Conservation (phyloP, 164 flowering plant species). For the Chloranthus sessilifolius region DNA sequence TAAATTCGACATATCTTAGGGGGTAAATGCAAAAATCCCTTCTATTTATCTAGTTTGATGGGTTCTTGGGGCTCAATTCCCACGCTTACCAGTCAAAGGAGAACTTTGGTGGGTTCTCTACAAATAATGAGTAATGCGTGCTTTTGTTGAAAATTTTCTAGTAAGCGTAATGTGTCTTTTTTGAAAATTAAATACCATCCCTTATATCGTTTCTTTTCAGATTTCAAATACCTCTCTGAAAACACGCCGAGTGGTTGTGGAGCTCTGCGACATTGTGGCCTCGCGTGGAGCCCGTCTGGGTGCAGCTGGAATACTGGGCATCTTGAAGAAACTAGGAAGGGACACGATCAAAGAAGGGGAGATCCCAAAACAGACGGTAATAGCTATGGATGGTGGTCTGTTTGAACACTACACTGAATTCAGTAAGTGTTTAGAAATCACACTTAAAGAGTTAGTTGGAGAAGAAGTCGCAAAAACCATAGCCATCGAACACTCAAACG, state of each 20-base stretch:
- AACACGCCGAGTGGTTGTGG: constrained; percentile 64
- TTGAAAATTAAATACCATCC: too few relatives aligned
- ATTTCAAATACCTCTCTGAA: constrained; percentile 69
- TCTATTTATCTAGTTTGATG: too few relatives aligned
- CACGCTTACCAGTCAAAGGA: too few relatives aligned
- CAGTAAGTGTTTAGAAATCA: constrained; percentile 49
- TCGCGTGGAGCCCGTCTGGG: constrained; percentile 81
- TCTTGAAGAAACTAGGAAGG: constrained; percentile 80
- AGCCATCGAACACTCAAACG: constrained; percentile 57
- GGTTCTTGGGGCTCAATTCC: too few relatives aligned
- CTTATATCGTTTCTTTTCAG: too few relatives aligned
- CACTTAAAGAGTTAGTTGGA: constrained; percentile 71
- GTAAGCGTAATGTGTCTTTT: too few relatives aligned
- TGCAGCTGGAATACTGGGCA: constrained; percentile 92
- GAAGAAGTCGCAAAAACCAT: constrained; percentile 39
- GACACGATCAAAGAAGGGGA: constrained; percentile 52
- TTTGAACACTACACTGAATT: constrained; percentile 81
- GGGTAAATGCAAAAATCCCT: too few relatives aligned
- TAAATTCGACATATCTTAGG: too few relatives aligned
- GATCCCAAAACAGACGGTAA: constrained; percentile 45
- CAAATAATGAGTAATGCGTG: too few relatives aligned
- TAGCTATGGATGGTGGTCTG: constrained; percentile 87
- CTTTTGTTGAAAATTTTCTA: too few relatives aligned
- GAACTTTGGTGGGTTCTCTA: too few relatives aligned
- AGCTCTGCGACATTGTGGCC: constrained; percentile 76